Evolutionary conservation across 495 filamentous ascomycete species (phyloP).

Genomic region (Apodospora peruviana): DNA sequence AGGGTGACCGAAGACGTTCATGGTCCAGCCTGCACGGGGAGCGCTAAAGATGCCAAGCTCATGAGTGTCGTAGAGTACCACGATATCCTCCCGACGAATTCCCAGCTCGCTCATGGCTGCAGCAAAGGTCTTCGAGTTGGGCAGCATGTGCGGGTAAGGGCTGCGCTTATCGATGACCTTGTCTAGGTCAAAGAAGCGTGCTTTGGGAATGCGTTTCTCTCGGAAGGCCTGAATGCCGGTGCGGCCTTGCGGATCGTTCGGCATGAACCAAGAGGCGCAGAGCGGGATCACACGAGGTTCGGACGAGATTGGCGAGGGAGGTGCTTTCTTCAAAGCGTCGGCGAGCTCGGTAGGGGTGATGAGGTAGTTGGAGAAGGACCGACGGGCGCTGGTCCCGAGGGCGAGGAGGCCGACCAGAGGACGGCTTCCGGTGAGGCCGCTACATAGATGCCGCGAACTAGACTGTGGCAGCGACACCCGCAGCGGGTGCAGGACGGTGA

Average conservation of each 20-base stretch:
- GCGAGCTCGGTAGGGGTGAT: constrained; percentile 79
- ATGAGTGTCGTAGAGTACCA: constrained; percentile 88
- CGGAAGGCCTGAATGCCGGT: constrained; percentile 73
- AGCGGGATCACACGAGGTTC: constrained; percentile 78
- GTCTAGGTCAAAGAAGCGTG: constrained; percentile 97
- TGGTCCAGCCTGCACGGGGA: constrained; percentile 87
- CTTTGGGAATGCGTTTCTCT: constrained; percentile 70
- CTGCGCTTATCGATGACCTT: constrained; percentile 79
- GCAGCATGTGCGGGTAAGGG: constrained; percentile 96
- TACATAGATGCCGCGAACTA: constrained; percentile 14
- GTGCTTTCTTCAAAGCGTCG: constrained; percentile 70
- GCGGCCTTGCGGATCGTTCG: constrained; percentile 68
- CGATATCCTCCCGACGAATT: constrained; percentile 75
- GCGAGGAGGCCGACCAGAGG: constrained; percentile 8
- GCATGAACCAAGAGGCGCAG: constrained; percentile 93
- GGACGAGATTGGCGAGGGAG: constrained; percentile 66
- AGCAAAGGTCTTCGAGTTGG: constrained; percentile 70
- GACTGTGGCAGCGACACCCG: constrained; percentile 29
- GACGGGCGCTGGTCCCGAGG: constrained; percentile 11
- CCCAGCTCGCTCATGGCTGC: constrained; percentile 83
- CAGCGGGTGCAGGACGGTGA: constrained; percentile 29
- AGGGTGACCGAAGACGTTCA: constrained; percentile 85
- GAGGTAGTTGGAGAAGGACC: constrained; percentile 69
- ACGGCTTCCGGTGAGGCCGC: constrained; percentile 9
- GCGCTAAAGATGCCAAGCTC: constrained; percentile 92